phyloP scores from a whole-genome alignment of 1,284 basidiomycete species.

The Trametes polyzona region DNA sequence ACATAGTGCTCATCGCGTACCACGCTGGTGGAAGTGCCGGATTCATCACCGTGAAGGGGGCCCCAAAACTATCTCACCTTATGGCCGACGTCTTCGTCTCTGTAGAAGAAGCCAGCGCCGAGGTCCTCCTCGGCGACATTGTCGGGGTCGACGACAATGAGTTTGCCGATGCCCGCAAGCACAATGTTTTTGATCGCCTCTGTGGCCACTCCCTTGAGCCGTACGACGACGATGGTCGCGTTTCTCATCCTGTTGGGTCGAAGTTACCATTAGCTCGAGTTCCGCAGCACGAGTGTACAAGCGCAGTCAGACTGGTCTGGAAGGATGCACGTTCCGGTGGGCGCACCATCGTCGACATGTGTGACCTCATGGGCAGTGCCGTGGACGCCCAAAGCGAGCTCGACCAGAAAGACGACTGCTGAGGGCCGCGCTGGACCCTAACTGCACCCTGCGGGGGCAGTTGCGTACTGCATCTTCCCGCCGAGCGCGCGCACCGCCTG shows the following conservation, averaged over 20 bases:
- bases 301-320: not conserved
- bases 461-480: not conserved
- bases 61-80: conserved; percentile 56
- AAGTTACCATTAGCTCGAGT: not conserved
- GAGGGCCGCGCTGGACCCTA: not conserved
- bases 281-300: not conserved
- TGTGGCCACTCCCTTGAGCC: conserved; percentile 86
- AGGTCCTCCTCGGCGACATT: conserved; percentile 79
- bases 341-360: not conserved
- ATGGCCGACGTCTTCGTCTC: conserved; percentile 89
- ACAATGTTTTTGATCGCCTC: conserved; percentile 97
- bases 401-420: not conserved
- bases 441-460: not conserved
- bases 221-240: conserved; percentile 87
- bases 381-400: not conserved
- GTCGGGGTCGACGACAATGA: conserved; percentile 68
- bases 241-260: conserved; percentile 79
- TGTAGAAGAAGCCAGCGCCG: conserved; percentile 91
- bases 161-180: conserved; percentile 75
- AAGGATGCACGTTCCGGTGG: not conserved
- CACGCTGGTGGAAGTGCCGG: not conserved
- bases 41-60: not conserved
- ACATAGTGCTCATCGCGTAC: not conserved
- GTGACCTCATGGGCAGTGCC: too few species aligned
- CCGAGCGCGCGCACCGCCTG: not conserved